A percentile compares a stretch with the other conserved stretches of the same genome.
These are phyloP conservation scores for Diaporthe sp. DNA, from an alignment of 2,329 filamentous ascomycete species.

Conservation along the genomic window DNA sequence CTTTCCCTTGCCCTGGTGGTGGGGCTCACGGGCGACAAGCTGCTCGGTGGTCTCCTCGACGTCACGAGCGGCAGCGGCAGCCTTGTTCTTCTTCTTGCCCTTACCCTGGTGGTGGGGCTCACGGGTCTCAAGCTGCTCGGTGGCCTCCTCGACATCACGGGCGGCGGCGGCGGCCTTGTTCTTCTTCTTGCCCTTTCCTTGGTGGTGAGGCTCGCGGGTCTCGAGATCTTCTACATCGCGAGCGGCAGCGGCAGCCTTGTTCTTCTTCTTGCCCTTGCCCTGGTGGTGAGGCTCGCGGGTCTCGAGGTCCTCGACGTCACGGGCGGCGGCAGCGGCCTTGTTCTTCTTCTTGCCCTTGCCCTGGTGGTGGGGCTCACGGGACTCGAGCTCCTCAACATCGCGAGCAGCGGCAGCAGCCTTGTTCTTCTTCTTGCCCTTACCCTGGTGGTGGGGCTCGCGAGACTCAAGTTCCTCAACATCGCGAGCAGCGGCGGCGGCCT, in stretches of 20 bases:
- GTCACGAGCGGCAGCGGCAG: background rate
- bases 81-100: conserved; percentile 42
- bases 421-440: conserved; percentile 44
- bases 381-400: conserved; percentile 38
- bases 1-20: conserved; percentile 37
- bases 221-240: conserved; percentile 10
- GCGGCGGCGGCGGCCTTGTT: background rate
- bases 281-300: conserved; percentile 44
- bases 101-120: conserved; percentile 46
- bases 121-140: conserved; percentile 38
- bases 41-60: conserved; percentile 1
- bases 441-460: conserved; percentile 38
- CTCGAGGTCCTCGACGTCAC: conserved; percentile 37
- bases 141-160: conserved; percentile 18
- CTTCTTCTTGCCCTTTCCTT: conserved; percentile 39
- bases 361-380: conserved; percentile 45
- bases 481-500: conserved; percentile 2
- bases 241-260: background rate
- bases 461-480: conserved; percentile 35
- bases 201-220: conserved; percentile 42
- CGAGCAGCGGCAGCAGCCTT: background rate
- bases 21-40: conserved; percentile 34
- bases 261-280: conserved; percentile 34
- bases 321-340: background rate
- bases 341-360: conserved; percentile 35